Evolutionary conservation across 2,329 filamentous ascomycete genomes (phyloP), one percentile per base, ranked within the genome.

Genomic region (Neoscytalidium dimidiatum): DNA sequence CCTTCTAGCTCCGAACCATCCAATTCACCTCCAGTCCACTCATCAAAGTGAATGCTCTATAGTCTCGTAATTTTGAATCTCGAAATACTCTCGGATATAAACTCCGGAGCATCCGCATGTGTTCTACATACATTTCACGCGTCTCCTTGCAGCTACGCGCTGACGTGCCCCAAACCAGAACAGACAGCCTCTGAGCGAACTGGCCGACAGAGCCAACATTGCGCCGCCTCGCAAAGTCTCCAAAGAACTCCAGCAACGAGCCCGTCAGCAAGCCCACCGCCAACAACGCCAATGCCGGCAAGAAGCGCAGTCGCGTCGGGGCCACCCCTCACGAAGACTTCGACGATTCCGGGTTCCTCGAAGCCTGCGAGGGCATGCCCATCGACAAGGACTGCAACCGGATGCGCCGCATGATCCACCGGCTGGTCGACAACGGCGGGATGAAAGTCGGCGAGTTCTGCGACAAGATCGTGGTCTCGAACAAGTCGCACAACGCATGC

Each of bases 371-470:
- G 6, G 38, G 26, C 13, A 14, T 48, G 19, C 5, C 23, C 28
- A 31, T 64, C 17, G 62, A 64, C 41, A 57, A 64, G 51, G 43
- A 38, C 41, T 60, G 49, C 64, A 73, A 78, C 66, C 74, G 78
- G 65, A 67, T 81, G 38, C 77, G 79, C 11, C 70, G 71, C 58
- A 81, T 79, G 60, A 82, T 84, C 64, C 73, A 74, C 29, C 69
- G 69, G 9, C 77, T 83, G 65, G 71, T 84, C 21, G 77, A 80
- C 29, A 72, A 71, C 2, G 76, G 78, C 26, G 79, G 79, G 62
- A 81, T 82, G 79, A 81, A 78, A 64, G 74, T 79, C 4, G 76
- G 73, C 21, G 74, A 81, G 41, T 83, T 83, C 67, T 77, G 78
- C 44, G 68, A 75, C 4, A 71, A 72, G 1, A 75, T 83, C 46